Conservation (phyloP, 108 stramenopile species). For the Cylindrotheca fusiformis region DNA sequence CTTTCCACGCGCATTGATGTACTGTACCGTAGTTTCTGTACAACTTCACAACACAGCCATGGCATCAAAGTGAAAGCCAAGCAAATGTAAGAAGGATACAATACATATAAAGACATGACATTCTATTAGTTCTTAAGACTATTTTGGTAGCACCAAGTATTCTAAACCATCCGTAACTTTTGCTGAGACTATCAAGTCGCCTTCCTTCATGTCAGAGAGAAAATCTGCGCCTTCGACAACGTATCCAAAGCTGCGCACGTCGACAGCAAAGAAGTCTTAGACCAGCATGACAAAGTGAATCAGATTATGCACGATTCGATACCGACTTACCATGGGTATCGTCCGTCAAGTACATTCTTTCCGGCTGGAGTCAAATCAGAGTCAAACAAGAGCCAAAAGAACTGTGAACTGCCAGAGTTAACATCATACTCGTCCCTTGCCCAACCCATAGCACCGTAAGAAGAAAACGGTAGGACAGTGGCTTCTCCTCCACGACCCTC, state of each 20-base stretch:
- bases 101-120: too few relatives aligned
- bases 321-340: constrained; percentile 81
- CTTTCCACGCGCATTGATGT: too few relatives aligned
- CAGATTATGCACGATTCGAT: not conserved
- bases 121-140: not conserved
- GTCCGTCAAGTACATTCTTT: constrained; percentile 95
- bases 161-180: constrained; percentile 83
- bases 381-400: constrained; percentile 97
- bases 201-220: constrained; percentile 89
- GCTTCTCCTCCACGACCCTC: constrained; percentile 94
- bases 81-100: too few relatives aligned
- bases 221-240: constrained; percentile 91
- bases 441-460: constrained; percentile 97
- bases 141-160: constrained; percentile 33
- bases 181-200: constrained; percentile 90
- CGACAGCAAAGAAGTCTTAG: constrained; percentile 9
- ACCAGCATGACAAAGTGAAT: too few relatives aligned
- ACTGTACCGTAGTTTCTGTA: too few relatives aligned
- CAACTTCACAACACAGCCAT: too few relatives aligned
- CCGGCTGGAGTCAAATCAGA: constrained; percentile 97
- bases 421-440: constrained; percentile 94
- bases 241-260: constrained; percentile 80
- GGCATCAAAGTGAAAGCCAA: too few relatives aligned
- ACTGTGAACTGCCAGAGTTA: constrained; percentile 91
- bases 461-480: constrained; percentile 88